Evolutionary conservation across 257 asterid genomes (phyloP).

Genomic region (Nyctanthes arbortristis): DNA sequence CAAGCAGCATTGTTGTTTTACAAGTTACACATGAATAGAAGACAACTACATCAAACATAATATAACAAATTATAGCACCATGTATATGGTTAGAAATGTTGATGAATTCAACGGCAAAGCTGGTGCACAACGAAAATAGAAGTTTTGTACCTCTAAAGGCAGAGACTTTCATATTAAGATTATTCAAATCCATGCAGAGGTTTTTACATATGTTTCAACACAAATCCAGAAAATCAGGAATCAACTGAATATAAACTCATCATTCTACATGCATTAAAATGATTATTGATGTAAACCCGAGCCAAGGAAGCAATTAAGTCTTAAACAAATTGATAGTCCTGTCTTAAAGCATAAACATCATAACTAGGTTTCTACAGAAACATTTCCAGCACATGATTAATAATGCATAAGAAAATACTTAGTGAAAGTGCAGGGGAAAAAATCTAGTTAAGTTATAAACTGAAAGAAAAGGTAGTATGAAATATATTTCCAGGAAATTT

Average conservation of each 20-base stretch:
- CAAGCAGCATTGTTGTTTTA: conserved; percentile 3
- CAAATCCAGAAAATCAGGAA: background rate
- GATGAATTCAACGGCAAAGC: background rate
- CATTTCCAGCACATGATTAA: background rate
- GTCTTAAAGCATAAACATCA: background rate
- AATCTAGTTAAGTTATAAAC: background rate
- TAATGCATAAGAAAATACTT: no score
- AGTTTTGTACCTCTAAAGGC: background rate
- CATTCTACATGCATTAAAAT: background rate
- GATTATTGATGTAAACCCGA: background rate
- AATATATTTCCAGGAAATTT: background rate
- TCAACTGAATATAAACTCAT: background rate
- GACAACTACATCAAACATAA: conserved; percentile 5
- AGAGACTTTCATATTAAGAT: background rate
- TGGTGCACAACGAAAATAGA: background rate
- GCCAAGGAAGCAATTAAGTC: background rate
- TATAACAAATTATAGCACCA: background rate
- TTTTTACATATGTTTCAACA: background rate
- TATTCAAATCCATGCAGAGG: background rate
- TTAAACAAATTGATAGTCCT: background rate
- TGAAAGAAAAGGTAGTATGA: background rate
- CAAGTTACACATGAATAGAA: background rate
- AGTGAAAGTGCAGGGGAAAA: background rate
- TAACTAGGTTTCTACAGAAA: background rate
- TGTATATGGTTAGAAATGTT: conserved; percentile 3